Evolutionary conservation across 2,329 filamentous ascomycete genomes (phyloP).

Genomic region (Diaporthe ampelina): DNA sequence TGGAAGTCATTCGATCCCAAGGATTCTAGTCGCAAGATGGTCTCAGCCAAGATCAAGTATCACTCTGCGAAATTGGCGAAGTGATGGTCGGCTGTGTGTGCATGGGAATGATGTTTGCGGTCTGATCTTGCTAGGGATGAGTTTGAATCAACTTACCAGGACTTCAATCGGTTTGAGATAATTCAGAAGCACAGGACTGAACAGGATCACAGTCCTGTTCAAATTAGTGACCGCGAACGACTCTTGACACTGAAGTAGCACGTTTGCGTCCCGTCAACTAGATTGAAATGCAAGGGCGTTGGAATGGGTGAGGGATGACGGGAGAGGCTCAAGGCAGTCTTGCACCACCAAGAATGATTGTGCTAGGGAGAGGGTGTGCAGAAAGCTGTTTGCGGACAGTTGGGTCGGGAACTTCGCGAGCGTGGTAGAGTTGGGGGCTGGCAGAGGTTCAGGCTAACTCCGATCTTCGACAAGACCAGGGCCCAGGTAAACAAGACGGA

Average conservation of each 20-base stretch:
- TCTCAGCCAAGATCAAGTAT: not conserved
- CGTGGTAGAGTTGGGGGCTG: not conserved
- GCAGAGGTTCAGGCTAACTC: no score
- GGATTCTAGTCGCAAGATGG: not conserved
- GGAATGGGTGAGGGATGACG: no score
- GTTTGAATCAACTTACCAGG: not conserved
- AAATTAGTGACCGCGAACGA: not conserved
- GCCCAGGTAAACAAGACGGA: not conserved
- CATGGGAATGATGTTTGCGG: not conserved
- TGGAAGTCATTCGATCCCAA: no score
- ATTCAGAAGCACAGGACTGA: not conserved
- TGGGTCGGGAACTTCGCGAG: not conserved
- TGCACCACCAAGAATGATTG: not conserved
- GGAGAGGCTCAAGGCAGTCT: no score
- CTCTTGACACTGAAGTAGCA: not conserved
- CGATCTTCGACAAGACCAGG: not conserved
- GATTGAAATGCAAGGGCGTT: not conserved
- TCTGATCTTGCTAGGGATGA: no score
- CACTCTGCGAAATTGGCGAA: not conserved
- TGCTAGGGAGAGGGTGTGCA: no score
- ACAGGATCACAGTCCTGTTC: no score
- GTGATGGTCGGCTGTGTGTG: no score
- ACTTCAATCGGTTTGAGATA: no score
- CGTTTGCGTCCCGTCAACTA: not conserved
- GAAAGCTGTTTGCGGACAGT: not conserved